Base-by-base conservation (phyloP, 768 basidiomycete species). In the Leccinum longicurvipes region DNA sequence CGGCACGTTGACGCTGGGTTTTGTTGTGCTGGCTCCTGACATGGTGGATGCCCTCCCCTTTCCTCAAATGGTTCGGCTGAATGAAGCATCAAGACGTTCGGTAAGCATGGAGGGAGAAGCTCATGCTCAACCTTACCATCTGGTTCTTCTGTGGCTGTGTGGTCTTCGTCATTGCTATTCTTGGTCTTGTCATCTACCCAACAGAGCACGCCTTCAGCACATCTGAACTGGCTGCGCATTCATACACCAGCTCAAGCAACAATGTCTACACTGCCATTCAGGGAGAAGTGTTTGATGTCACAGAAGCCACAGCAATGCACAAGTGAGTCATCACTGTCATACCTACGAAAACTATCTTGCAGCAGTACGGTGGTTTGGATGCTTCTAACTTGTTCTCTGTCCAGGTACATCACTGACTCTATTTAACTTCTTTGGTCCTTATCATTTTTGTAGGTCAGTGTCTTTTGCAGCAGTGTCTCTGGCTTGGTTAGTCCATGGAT, bases 31-130 rank as follows among this genome's bases (percentile, higher is more conserved):
- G 92, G 89, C 67, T 91, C 14, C 76, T 98, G 50, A 99, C 97
- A 1, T 99, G 82, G 77, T 98, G 93, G 92, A 73, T 93, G 7
- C 97, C 96, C 0, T 84, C 80, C 14, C 79, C 79, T 3, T 71
- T 86, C 50, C 74, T 99, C 41, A 77, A 72, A 9, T 85, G 81
- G 68, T 31, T 31, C 31, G 31, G 31, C 12, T 12, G 31, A 31
- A 31, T 31, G 31, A 31, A 31, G 12, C 31, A 12, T 6, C 31
- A 31, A 31, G 31, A 31, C 31, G 12, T 31, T 31, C 31, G 31
- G 6, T 12, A 98, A 71, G 97, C 97, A 2, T 99, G 97, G 97
- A 78, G 95, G 55, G 97, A 98, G 74, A 98, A 99, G 72, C 78
- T 98, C 2, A 91, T 92, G 4, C 82, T 98, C 66, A 98, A 98